Evolutionary conservation across 306 rosid species (phyloP).

Genomic region (Corylus heterophylla): DNA sequence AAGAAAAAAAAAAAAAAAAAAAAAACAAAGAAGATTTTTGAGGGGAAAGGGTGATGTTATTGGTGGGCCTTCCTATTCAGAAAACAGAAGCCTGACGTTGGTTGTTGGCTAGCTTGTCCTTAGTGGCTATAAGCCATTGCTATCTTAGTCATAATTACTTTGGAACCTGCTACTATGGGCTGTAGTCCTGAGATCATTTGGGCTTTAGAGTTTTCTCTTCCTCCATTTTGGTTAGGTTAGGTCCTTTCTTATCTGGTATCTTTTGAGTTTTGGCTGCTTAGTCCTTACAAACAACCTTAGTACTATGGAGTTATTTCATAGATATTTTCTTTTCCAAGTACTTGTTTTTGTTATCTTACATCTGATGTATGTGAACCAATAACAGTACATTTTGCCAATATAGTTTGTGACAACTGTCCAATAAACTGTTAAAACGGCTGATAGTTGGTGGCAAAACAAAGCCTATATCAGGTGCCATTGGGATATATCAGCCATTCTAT

Average conservation of each 20-base stretch:
- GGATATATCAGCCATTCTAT: too few species aligned
- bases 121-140: not conserved
- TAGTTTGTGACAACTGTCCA: not conserved
- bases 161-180: not conserved
- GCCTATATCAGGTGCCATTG: too few species aligned
- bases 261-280: not conserved
- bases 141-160: not conserved
- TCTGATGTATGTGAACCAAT: not conserved
- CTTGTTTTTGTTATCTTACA: not conserved
- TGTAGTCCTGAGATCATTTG: not conserved
- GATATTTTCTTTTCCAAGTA: not conserved
- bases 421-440: not conserved
- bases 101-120: not conserved
- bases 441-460: too few species aligned
- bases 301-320: not conserved
- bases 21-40: too few species aligned
- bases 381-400: not conserved
- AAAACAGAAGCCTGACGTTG: not conserved
- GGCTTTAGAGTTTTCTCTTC: not conserved
- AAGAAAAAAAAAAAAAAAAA: too few species aligned
- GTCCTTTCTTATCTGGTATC: not conserved
- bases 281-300: not conserved
- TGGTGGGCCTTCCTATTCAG: not conserved
- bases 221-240: not conserved
- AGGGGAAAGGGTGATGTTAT: not conserved